Base-by-base conservation (phyloP, 495 filamentous ascomycete genomes). In the Amphirosellinia nigrospora region DNA sequence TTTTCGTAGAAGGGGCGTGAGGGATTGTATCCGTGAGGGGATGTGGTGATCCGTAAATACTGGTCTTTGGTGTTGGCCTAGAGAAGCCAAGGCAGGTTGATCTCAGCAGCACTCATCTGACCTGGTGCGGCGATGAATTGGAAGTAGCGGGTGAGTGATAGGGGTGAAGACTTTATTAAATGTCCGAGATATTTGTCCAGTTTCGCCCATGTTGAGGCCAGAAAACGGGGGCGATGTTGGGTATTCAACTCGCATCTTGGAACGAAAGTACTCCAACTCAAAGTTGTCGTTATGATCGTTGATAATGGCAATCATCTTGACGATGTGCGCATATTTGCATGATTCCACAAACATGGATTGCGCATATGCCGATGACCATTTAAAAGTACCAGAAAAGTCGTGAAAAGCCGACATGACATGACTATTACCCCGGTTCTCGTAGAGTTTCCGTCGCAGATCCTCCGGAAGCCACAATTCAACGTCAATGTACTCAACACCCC, bases 291-390 rank as follows among this genome's bases (percentile, higher is more conserved):
- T 90, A 76, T 90, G 88, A 21, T 90, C 88, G 70, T 86, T 88
- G 71, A 92, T 91, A 78, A 94, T 89, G 21, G 91, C 89, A 73
- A 94, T 94, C 92, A 96, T 94, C 81, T 94, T 96, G 53, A 94
- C 89, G 45, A 94, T 92, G 77, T 94, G 92, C 26, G 90, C 91
- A 74, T 94, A 93, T 66, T 88, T 88, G 52, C 88, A 84, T 19
- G 89, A 92, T 66, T 91, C 84, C 16, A 84, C 81, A 75, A 92
- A 96, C 8, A 94, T 85, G 26, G 83, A 79, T 78, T 91, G 86
- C 3, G 92, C 91, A 66, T 89, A 85, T 4, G 86, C 79, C 0
- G 92, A 91, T 7, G 90, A 88, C 93, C 93, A 96, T 74, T 90
- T 93, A 86, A 93, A 94, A 2, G 81, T 89, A 2, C 92, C 92